phyloP scores from a whole-genome alignment of 805 yeast genomes.

The Wickerhamiella galacta region DNA sequence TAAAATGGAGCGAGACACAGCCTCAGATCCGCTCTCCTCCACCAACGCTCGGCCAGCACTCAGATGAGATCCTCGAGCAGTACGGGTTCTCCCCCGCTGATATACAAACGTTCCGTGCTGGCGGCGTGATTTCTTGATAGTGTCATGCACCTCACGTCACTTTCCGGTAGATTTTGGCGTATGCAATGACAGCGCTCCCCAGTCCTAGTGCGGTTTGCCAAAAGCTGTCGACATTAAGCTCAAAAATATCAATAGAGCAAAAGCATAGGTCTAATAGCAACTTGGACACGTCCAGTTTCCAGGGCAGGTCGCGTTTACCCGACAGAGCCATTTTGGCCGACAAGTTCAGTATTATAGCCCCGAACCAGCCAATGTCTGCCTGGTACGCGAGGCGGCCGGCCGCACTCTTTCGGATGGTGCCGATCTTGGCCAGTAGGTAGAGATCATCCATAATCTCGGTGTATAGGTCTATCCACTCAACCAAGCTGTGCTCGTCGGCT shows the following conservation, averaged over 20 bases:
- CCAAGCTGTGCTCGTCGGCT: background rate
- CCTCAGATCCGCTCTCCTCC: conserved; percentile 23
- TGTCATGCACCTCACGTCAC: conserved; percentile 1
- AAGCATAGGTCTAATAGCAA: conserved; percentile 17
- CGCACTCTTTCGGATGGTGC: conserved; percentile 10
- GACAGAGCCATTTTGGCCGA: conserved; percentile 3
- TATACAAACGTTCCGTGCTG: conserved; percentile 14
- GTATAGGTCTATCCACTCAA: conserved; percentile 13
- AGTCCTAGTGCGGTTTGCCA: conserved; percentile 16
- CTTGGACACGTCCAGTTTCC: conserved; percentile 11
- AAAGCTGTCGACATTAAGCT: conserved; percentile 9
- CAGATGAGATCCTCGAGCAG: conserved; percentile 19
- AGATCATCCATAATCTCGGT: conserved; percentile 19
- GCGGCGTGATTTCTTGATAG: conserved; percentile 16
- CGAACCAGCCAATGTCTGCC: conserved; percentile 17
- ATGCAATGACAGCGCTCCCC: conserved; percentile 13
- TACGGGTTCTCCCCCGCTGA: conserved; percentile 13
- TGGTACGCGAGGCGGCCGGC: conserved; percentile 12
- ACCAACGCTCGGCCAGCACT: conserved; percentile 27
- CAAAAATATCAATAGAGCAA: conserved; percentile 17
- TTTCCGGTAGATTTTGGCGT: conserved; percentile 9
- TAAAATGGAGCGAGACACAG: conserved; percentile 24
- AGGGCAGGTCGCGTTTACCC: conserved; percentile 3
- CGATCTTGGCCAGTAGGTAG: conserved; percentile 17
- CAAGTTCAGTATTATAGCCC: conserved; percentile 13